These are phyloP conservation scores for Aspergillus spinulosporus DNA, from an alignment of 2,329 filamentous ascomycete species.

Conservation along the genomic window DNA sequence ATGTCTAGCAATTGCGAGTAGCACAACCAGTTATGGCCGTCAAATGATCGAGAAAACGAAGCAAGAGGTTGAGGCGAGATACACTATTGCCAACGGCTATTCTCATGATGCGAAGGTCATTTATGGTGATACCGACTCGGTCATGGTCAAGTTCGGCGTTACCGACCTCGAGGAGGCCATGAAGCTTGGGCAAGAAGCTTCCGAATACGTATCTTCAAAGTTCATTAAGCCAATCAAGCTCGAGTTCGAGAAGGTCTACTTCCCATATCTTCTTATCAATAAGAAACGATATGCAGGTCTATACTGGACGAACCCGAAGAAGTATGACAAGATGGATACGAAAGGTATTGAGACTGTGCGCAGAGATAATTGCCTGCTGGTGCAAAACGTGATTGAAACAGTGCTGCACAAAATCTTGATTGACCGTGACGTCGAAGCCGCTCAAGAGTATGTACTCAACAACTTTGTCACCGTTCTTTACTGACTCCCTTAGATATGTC, in stretches of 20 bases:
- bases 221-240: conserved; percentile 98
- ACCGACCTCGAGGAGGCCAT: conserved; percentile 84
- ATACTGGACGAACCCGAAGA: conserved; percentile 92
- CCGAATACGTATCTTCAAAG: conserved; percentile 82
- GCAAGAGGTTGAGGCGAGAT: conserved; percentile 86
- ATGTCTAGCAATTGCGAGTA: conserved; percentile 91
- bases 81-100: conserved; percentile 93
- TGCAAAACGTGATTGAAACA: conserved; percentile 97
- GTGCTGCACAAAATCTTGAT: conserved; percentile 94
- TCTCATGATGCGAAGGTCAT: conserved; percentile 93
- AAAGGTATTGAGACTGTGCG: conserved; percentile 99
- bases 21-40: conserved; percentile 93
- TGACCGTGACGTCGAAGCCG: conserved; percentile 83
- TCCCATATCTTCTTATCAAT: conserved; percentile 96
- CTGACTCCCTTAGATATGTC: conserved; percentile 71
- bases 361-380: conserved; percentile 91
- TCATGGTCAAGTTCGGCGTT: conserved; percentile 99
- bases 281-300: conserved; percentile 99
- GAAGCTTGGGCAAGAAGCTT: conserved; percentile 92
- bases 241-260: conserved; percentile 99
- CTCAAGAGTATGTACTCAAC: conserved; percentile 74
- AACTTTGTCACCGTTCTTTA: conserved; percentile 3
- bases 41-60: conserved; percentile 99
- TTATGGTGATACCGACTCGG: conserved; percentile 98
- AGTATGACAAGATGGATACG: conserved; percentile 99